Conservation (phyloP, 306 rosid species). For the Rosa multiflora region DNA sequence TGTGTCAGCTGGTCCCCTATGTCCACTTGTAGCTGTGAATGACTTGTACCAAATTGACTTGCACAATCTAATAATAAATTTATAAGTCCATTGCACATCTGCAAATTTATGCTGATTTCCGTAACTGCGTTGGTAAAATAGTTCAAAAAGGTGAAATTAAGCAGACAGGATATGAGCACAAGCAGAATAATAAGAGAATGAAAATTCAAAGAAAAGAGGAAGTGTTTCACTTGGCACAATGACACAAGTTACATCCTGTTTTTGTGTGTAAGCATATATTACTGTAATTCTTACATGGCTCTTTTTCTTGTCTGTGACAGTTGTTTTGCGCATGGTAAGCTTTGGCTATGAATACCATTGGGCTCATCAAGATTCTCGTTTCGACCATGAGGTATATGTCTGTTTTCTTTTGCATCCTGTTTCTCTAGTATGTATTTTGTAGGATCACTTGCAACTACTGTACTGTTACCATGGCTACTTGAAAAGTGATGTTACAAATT, state of each 20-base stretch:
- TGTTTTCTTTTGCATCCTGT: background rate
- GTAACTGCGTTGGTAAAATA: background rate
- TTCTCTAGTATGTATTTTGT: background rate
- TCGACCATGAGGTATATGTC: conserved; percentile 64
- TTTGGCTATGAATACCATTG: conserved; percentile 88
- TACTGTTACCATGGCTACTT: background rate
- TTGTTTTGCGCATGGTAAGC: conserved; percentile 96
- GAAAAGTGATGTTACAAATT: background rate
- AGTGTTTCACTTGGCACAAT: background rate
- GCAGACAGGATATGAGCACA: background rate
- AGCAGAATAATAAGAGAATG: conserved; percentile 5
- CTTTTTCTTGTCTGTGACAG: conserved; percentile 51
- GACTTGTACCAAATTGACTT: background rate
- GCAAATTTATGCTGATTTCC: background rate
- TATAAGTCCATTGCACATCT: background rate
- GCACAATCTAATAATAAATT: background rate
- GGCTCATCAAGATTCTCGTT: conserved; percentile 61
- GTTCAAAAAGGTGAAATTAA: background rate
- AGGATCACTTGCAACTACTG: background rate
- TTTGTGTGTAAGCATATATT: background rate
- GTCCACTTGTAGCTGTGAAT: background rate
- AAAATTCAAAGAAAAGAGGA: background rate
- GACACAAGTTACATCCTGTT: background rate
- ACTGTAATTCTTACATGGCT: conserved; percentile 1
- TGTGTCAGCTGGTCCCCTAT: background rate